Evolutionary conservation across 2,329 filamentous ascomycete species (phyloP).

Genomic region (Cladosporium sphaerospermum): DNA sequence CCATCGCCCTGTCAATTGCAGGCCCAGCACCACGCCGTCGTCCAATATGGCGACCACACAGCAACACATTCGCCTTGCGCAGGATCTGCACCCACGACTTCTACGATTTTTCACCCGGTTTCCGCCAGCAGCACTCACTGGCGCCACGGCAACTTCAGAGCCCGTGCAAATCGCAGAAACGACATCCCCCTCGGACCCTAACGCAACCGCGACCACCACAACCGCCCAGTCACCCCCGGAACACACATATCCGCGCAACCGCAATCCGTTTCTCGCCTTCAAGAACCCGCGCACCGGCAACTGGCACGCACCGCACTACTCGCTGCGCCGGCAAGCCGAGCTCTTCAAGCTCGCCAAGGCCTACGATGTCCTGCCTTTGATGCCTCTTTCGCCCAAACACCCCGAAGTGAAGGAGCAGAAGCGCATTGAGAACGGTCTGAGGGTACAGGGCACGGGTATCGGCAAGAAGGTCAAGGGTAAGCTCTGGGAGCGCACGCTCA

Average conservation of each 20-base stretch:
- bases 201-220: slow-evolving; percentile 34
- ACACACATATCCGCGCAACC: slow-evolving; percentile 32
- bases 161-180: slow-evolving; percentile 17
- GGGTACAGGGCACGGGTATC: slow-evolving; percentile 80
- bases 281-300: slow-evolving; percentile 72
- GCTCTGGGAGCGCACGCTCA: slow-evolving; percentile 80
- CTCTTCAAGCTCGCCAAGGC: slow-evolving; percentile 77
- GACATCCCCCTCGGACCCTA: slow-evolving; percentile 38
- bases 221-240: slow-evolving; percentile 25
- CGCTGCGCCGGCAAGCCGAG: slow-evolving; percentile 80
- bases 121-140: slow-evolving; percentile 52
- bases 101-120: slow-evolving; percentile 85
- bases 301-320: slow-evolving; percentile 80
- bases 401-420: slow-evolving; percentile 60
- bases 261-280: slow-evolving; percentile 75
- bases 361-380: slow-evolving; percentile 33
- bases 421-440: slow-evolving; percentile 70
- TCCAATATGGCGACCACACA: slow-evolving; percentile 15
- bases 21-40: slow-evolving; percentile 4
- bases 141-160: slow-evolving; percentile 3
- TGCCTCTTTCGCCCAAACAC: slow-evolving; percentile 30
- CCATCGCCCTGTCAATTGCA: not conserved
- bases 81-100: slow-evolving; percentile 69
- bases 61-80: slow-evolving; percentile 46
- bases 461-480: slow-evolving; percentile 95